Evolutionary conservation across 2,329 filamentous ascomycete genomes (phyloP).

Genomic region (Hypoxylon sp.): DNA sequence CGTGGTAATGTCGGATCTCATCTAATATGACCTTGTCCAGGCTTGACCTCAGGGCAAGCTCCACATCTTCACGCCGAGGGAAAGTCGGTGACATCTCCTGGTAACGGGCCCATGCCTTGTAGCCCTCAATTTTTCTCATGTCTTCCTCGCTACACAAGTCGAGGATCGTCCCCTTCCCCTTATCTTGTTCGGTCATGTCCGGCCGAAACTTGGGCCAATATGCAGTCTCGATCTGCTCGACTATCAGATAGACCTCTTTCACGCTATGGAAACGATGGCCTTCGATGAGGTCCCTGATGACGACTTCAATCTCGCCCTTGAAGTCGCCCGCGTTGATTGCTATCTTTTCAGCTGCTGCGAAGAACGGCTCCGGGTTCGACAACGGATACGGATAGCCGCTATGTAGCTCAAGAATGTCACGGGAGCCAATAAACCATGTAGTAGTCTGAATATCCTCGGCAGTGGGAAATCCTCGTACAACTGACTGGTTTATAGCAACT

Average conservation of each 20-base stretch:
- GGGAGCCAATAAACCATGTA: conserved; percentile 50
- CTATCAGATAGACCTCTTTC: conserved; percentile 49
- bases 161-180: conserved; percentile 52
- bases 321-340: conserved; percentile 49
- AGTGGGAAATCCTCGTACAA: conserved; percentile 51
- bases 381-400: conserved; percentile 52
- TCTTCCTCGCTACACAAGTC: conserved; percentile 48
- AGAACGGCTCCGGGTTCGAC: conserved; percentile 52
- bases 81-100: conserved; percentile 52
- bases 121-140: conserved; percentile 45
- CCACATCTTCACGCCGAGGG: conserved; percentile 48
- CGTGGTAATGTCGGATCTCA: conserved; percentile 43
- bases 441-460: conserved; percentile 47
- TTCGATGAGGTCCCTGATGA: conserved; percentile 47
- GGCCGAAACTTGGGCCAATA: conserved; percentile 52
- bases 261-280: conserved; percentile 46
- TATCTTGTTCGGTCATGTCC: conserved; percentile 49
- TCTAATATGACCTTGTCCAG: conserved; percentile 47
- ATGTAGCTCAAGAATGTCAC: conserved; percentile 50
- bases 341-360: conserved; percentile 47
- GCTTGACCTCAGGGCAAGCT: conserved; percentile 43
- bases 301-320: conserved; percentile 44
- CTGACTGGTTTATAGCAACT: conserved; percentile 43
- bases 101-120: conserved; percentile 49
- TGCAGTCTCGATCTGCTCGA: conserved; percentile 50